phyloP scores from a whole-genome alignment of 306 rosid species.

The Cotoneaster glaucophyllus region DNA sequence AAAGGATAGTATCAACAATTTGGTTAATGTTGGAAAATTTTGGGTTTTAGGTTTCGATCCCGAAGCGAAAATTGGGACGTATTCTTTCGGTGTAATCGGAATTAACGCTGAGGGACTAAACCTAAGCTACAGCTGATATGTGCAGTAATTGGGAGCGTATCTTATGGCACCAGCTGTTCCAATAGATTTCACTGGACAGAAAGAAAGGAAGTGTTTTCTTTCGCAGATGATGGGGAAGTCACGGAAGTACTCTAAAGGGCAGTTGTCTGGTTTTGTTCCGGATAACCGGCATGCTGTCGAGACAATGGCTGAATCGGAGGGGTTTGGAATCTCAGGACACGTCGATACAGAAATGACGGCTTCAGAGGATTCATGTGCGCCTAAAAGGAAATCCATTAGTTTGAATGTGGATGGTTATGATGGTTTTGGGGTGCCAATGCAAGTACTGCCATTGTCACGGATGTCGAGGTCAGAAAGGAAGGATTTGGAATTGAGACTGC shows the following conservation, averaged over 20 bases:
- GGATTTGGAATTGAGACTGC: constrained; percentile 54
- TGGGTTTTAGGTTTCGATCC: constrained; percentile 23
- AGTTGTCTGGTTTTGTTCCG: constrained; percentile 71
- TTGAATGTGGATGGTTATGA: constrained; percentile 44
- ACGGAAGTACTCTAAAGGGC: constrained; percentile 76
- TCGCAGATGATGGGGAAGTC: constrained; percentile 83
- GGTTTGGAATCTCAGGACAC: constrained; percentile 71
- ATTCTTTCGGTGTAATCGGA: neutral
- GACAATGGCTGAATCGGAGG: constrained; percentile 87
- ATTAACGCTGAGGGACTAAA: constrained; percentile 12
- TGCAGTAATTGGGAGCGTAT: constrained; percentile 47
- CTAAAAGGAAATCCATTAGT: constrained; percentile 50
- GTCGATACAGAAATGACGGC: constrained; percentile 49
- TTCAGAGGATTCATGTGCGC: constrained; percentile 59
- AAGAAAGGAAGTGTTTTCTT: constrained; percentile 45
- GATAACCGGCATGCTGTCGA: constrained; percentile 83
- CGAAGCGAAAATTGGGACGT: constrained; percentile 3
- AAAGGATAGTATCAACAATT: neutral
- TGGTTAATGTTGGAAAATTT: constrained; percentile 26
- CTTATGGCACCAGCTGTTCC: constrained; percentile 97
- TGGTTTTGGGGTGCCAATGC: constrained; percentile 54
- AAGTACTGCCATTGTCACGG: constrained; percentile 45
- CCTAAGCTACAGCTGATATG: constrained; percentile 55
- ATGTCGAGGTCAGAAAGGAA: constrained; percentile 67
- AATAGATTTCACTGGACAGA: constrained; percentile 77